Evolutionary conservation across 2,329 filamentous ascomycete genomes (phyloP).

Genomic region (Sphaerulina vaccinii): DNA sequence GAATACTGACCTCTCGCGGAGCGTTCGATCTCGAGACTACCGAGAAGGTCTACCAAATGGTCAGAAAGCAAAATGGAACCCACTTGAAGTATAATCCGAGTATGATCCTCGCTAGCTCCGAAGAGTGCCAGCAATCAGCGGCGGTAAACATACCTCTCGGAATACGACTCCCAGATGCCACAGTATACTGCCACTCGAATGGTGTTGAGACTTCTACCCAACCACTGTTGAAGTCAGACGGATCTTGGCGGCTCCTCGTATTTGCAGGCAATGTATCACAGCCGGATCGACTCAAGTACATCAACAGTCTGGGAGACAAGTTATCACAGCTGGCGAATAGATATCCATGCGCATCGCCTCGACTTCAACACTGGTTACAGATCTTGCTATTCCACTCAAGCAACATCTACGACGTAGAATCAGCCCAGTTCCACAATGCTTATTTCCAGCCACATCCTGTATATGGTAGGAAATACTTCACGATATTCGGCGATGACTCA

Average conservation of each 20-base stretch:
- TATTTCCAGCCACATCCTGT: constrained; percentile 7
- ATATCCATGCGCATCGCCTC: not conserved
- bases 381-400: constrained; percentile 13
- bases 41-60: constrained; percentile 11
- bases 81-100: constrained; percentile 1
- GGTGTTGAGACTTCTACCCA: constrained; percentile 10
- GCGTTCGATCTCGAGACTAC: not conserved
- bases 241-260: constrained; percentile 23
- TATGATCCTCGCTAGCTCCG: not conserved
- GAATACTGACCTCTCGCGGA: constrained; percentile 19
- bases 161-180: constrained; percentile 9
- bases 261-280: constrained; percentile 21
- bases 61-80: not conserved
- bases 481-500: constrained; percentile 1
- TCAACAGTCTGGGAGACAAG: constrained; percentile 4
- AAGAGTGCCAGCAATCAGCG: not conserved
- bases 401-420: not conserved
- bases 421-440: constrained; percentile 4
- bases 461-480: constrained; percentile 6
- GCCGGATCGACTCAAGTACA: not conserved
- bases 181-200: constrained; percentile 18
- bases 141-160: constrained; percentile 7
- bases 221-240: constrained; percentile 18
- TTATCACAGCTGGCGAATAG: not conserved
- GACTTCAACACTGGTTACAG: constrained; percentile 1